These are phyloP conservation scores for Sporothrix mexicana DNA, from an alignment of 2,329 filamentous ascomycete genomes.

Conservation along the genomic window DNA sequence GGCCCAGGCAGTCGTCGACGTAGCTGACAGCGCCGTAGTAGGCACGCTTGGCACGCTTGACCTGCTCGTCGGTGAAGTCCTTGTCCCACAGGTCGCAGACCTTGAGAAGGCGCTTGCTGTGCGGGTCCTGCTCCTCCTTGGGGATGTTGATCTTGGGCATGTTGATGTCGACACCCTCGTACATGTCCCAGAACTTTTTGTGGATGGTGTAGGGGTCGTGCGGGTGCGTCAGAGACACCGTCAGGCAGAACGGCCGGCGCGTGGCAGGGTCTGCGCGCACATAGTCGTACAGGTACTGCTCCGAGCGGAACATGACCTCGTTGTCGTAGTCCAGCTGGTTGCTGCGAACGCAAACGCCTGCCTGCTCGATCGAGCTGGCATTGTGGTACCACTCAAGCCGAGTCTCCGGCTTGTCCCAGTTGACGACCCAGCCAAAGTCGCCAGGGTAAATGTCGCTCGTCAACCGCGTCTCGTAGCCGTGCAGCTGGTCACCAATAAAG, in stretches of 20 bases:
- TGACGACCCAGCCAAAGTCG: conserved; percentile 92
- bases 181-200: conserved; percentile 90
- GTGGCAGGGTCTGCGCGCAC: conserved; percentile 76
- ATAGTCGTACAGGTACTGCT: conserved; percentile 88
- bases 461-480: conserved; percentile 89
- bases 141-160: conserved; percentile 79
- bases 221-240: conserved; percentile 86
- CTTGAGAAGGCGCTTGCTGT: conserved; percentile 84
- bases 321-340: conserved; percentile 97
- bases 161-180: conserved; percentile 86
- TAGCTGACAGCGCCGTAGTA: conserved; percentile 95
- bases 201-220: conserved; percentile 96
- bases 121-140: conserved; percentile 81
- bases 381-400: conserved; percentile 97
- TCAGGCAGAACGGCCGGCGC: conserved; percentile 83
- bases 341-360: conserved; percentile 84
- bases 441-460: conserved; percentile 97
- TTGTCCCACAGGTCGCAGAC: conserved; percentile 87
- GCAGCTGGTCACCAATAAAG: conserved; percentile 92
- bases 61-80: conserved; percentile 82
- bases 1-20: conserved; percentile 89
- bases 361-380: conserved; percentile 89
- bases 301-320: conserved; percentile 91
- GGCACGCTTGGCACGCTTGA: conserved; percentile 81
- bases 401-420: conserved; percentile 89